These are phyloP conservation scores for Nigrospora oryzae DNA, from an alignment of 2,329 filamentous ascomycete genomes.

Conservation along the genomic window DNA sequence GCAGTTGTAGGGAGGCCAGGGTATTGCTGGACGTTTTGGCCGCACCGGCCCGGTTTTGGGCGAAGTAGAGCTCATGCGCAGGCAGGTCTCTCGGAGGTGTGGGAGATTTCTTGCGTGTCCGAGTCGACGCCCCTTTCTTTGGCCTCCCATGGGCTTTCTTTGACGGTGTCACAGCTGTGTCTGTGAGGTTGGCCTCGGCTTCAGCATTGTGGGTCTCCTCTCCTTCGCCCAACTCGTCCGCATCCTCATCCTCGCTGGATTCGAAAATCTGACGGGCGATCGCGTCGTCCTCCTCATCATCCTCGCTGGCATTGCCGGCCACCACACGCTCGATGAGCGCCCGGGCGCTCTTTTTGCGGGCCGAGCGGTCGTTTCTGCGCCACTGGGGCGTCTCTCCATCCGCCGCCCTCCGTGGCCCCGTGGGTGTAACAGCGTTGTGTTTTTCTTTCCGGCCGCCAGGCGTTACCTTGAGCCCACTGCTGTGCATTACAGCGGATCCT, in stretches of 20 bases:
- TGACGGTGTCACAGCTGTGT: conserved; percentile 23
- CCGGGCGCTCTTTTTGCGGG: conserved; percentile 7
- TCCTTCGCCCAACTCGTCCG: conserved; percentile 13
- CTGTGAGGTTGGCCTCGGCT: conserved; percentile 18
- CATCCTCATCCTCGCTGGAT: conserved; percentile 38
- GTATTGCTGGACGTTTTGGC: conserved; percentile 83
- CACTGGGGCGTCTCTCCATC: conserved; percentile 51
- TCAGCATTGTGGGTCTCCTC: conserved; percentile 15
- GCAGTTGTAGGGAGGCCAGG: conserved; percentile 62
- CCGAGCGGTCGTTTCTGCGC: conserved; percentile 71
- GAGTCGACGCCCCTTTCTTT: conserved; percentile 25
- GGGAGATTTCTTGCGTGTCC: conserved; percentile 54
- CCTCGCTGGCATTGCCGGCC: conserved; percentile 57
- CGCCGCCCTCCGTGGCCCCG: conserved; percentile 6
- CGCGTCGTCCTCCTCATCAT: conserved; percentile 69
- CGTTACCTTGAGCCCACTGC: too few species aligned
- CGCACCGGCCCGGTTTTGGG: conserved; percentile 76
- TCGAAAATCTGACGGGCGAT: conserved; percentile 63
- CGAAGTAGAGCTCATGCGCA: conserved; percentile 87
- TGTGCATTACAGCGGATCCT: too few species aligned
- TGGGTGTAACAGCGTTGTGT: conserved; percentile 12
- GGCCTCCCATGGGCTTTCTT: conserved; percentile 40
- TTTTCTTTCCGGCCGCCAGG: not conserved
- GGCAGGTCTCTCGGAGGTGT: conserved; percentile 77
- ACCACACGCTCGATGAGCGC: conserved; percentile 50